Evolutionary conservation across 495 filamentous ascomycete genomes (phyloP), one percentile per base, ranked within the genome.

Genomic region (Filosporella fistucella): DNA sequence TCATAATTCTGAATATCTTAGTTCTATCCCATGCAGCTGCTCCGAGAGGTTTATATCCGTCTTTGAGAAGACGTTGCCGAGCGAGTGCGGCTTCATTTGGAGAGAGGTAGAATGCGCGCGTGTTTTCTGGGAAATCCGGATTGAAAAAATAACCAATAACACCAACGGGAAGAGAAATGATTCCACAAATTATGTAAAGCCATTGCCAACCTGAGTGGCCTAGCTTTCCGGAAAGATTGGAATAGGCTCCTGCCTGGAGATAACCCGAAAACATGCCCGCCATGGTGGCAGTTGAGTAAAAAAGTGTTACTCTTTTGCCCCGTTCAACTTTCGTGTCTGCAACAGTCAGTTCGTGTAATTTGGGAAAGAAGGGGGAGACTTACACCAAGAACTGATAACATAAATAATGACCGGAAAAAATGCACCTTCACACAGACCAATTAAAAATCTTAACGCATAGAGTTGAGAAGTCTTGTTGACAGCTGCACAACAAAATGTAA

Each of bases 361-460:
- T 23, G 30, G n/a, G 3, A 37, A 7, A 17, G 13, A 17, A 20
- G 3, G 18, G 14, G 3, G 12, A 16, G 43, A 46, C 25, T 24
- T 63, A 40, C 65, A 77, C 74, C 74, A 78, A 32, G 62, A 67
- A 12, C 75, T 72, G 30, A 78, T 69, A 12, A 78, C 45, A 45
- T 67, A 69, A 44, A 70, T 64, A 42, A 75, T 70, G 2, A 67
- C 69, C 0, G 71, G 70, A 53, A 45, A 58, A 26, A 47, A 47
- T 28, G 42, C 42, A 1, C 36, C 40, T 45, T 58, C 55, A 32
- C 20, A 38, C 13, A 58, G 21, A 0, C 75, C 78, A 34, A 82
- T 68, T 42, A 84, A 74, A 54, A 84, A 81, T 18, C 78, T 56
- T 18, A 84, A 47, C 11, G 68, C 74, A 47, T 81, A 81, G n/a